These are phyloP conservation scores for Xylaria sp. DNA, from an alignment of 2,329 filamentous ascomycete species.

Conservation along the genomic window DNA sequence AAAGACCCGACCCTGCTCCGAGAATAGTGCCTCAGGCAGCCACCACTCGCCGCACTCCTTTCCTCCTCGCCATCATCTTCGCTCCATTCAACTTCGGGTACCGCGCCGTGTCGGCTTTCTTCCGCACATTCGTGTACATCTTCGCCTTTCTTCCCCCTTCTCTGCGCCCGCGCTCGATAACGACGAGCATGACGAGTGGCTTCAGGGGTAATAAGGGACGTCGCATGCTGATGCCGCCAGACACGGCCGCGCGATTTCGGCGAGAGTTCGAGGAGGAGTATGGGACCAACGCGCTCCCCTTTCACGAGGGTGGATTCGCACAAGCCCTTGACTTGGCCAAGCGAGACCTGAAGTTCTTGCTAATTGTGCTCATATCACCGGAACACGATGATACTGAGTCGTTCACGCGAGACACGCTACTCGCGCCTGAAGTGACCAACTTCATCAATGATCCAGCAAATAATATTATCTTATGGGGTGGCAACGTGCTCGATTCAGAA, in stretches of 20 bases:
- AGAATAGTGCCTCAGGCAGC: conserved; percentile 84
- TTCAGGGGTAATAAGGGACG: conserved; percentile 74
- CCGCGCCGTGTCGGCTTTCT: conserved; percentile 73
- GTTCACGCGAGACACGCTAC: conserved; percentile 85
- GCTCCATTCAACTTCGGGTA: conserved; percentile 85
- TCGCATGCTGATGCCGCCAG: conserved; percentile 81
- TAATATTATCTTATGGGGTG: conserved; percentile 90
- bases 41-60: conserved; percentile 74
- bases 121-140: conserved; percentile 79
- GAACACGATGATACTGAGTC: conserved; percentile 92
- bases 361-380: conserved; percentile 88
- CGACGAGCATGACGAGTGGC: conserved; percentile 63
- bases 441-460: conserved; percentile 81
- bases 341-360: conserved; percentile 87
- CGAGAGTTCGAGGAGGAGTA: conserved; percentile 97
- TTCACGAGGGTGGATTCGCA: conserved; percentile 89
- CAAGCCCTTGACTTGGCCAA: conserved; percentile 92
- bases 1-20: conserved; percentile 75
- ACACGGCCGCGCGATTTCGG: conserved; percentile 88
- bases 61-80: conserved; percentile 81
- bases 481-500: conserved; percentile 91
- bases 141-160: conserved; percentile 82
- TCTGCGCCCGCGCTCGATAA: conserved; percentile 65
- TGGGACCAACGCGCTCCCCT: conserved; percentile 76
- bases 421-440: conserved; percentile 76